Evolutionary conservation across 345 rosid species (phyloP), one percentile per base, ranked within the genome.

Genomic region (Citrus sinensis): DNA sequence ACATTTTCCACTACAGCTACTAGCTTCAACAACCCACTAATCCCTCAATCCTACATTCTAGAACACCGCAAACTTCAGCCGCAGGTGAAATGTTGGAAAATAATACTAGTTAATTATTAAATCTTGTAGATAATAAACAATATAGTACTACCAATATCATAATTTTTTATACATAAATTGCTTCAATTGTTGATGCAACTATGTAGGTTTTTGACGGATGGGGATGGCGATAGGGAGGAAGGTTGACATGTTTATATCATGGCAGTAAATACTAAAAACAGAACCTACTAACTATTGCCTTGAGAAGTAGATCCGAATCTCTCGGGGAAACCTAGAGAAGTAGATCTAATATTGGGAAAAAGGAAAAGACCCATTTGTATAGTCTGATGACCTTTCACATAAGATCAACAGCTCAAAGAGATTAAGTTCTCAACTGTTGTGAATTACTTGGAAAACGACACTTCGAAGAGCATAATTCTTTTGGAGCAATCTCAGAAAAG

Each of bases 21-120:
- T 2, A 35, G 42, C 35, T 66, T 65, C 63, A 66, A 66, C 79
- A 76, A 76, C 55, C 64, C 79, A 54, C 72, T 24, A 35, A 35
- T 66, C 63, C 71, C 34, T 22, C 62, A 65, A 34, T 62, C 42
- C 2, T 27, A 17, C 58, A 40, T 61, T 25, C 35, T 8, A 75
- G 30, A 63, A 39, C n/a, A 22, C 66, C 7, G 29, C 70, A 30
- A 29, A 16, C 32, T 71, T 51, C 62, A 49, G 19, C 27, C 0
- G 42, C 46, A 3, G 37, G 61, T 20, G 9, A 19, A 59, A 64
- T 29, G 30, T 49, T 5, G 10, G 35, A 76, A 51, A 51, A 51
- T 65, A 66, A 16, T 27, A 39, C 55, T n/a, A 42, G 27, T 29
- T 13, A 9, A 63, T 19, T 29, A 7, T 42, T 35, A 62, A 40